Percentiles rank a stretch among this genome's conserved stretches.
Evolutionary conservation across 83 land plant species (phyloP).

Genomic region (Picea abies): DNA sequence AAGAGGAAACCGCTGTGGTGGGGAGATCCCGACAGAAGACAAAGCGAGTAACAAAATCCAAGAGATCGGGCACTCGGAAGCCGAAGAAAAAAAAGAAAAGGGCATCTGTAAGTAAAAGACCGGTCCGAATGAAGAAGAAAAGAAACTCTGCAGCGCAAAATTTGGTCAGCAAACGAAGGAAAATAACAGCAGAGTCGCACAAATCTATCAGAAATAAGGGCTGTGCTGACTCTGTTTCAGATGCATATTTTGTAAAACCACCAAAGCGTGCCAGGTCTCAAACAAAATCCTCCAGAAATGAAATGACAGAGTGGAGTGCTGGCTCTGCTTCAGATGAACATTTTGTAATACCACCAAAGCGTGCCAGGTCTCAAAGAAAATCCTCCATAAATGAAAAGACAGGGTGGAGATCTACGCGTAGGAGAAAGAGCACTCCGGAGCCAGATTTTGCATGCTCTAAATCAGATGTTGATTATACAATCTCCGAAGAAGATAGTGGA

Average conservation of each 20-base stretch:
- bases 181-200: not conserved
- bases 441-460: slow-evolving; percentile 30
- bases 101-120: not conserved
- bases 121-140: not conserved
- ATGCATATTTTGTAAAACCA: slow-evolving; percentile 23
- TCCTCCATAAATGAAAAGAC: no score
- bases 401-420: no score
- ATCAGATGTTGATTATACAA: slow-evolving; percentile 45
- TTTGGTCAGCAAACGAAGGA: not conserved
- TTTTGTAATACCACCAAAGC: slow-evolving; percentile 3
- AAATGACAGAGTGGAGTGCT: slow-evolving; percentile 20
- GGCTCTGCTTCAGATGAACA: slow-evolving; percentile 22
- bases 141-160: not conserved
- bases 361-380: no score
- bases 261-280: not conserved
- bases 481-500: slow-evolving; percentile 59
- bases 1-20: not conserved
- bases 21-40: not conserved
- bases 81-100: not conserved
- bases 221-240: not conserved
- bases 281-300: not conserved
- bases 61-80: no score
- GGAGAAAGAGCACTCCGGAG: not conserved
- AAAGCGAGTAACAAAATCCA: not conserved
- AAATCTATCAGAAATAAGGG: not conserved